Evolutionary conservation across 1,284 basidiomycete genomes (phyloP).

Genomic region (Austropuccinia psidii): DNA sequence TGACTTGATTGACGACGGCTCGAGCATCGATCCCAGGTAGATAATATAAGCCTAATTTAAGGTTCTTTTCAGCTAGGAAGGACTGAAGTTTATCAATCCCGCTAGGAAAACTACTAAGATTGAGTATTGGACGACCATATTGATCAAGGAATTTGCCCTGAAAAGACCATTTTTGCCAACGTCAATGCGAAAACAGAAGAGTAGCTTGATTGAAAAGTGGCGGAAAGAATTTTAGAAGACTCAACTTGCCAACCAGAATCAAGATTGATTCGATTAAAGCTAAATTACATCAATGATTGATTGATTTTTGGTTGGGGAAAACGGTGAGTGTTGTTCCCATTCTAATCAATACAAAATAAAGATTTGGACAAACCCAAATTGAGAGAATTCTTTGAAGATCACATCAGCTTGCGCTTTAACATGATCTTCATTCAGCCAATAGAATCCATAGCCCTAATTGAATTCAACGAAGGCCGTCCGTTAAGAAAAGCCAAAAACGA

Average conservation of each 20-base stretch:
- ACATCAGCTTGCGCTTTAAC: constrained; percentile 27
- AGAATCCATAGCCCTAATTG: constrained; percentile 30
- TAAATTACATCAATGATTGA: neutral
- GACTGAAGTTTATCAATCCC: constrained; percentile 2
- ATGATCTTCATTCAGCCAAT: constrained; percentile 24
- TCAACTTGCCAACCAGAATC: constrained; percentile 37
- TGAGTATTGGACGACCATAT: constrained; percentile 16
- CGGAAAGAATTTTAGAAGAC: neutral
- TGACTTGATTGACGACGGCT: constrained; percentile 23
- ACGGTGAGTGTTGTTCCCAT: too few relatives aligned
- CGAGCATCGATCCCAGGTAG: constrained; percentile 28
- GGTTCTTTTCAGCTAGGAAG: neutral
- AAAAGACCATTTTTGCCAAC: too few relatives aligned
- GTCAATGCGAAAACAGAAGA: neutral
- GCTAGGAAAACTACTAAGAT: constrained; percentile 1
- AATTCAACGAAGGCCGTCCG: neutral
- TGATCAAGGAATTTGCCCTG: constrained; percentile 26
- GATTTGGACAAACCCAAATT: neutral
- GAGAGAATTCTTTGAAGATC: constrained; percentile 14
- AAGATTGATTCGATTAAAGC: constrained; percentile 35
- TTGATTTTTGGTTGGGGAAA: neutral
- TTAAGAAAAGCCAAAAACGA: too few relatives aligned
- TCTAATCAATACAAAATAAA: too few relatives aligned
- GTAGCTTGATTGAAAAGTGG: neutral
- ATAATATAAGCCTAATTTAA: constrained; percentile 34